Evolutionary conservation across 257 asterid species (phyloP).

Genomic region (Leonotis leonurus): DNA sequence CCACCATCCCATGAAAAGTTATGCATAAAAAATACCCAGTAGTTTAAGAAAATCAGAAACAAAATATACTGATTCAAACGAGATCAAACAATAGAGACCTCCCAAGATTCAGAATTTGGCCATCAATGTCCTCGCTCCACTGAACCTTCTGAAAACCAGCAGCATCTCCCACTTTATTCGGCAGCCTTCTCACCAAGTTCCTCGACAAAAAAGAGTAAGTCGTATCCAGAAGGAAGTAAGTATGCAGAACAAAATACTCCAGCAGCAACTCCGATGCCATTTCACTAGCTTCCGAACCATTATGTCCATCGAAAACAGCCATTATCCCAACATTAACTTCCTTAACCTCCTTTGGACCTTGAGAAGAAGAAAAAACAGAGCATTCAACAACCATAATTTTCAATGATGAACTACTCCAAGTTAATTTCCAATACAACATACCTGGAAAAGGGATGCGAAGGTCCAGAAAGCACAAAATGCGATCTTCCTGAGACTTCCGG

Average conservation of each 20-base stretch:
- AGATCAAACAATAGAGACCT: conserved; percentile 35
- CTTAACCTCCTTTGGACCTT: conserved; percentile 60
- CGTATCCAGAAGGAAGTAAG: conserved; percentile 79
- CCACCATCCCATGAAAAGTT: not conserved
- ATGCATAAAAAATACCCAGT: not conserved
- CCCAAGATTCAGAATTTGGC: conserved; percentile 44
- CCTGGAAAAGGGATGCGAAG: conserved; percentile 84
- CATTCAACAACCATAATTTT: not conserved
- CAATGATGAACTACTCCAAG: not conserved
- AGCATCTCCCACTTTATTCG: conserved; percentile 33
- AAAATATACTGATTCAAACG: not conserved
- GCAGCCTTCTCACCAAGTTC: conserved; percentile 47
- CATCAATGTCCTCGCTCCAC: conserved; percentile 48
- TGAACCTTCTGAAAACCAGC: conserved; percentile 30
- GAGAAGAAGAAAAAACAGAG: not conserved
- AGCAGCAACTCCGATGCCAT: conserved; percentile 70
- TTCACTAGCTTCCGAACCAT: conserved; percentile 94
- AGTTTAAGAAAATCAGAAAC: not conserved
- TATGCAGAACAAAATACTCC: conserved; percentile 80
- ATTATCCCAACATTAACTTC: conserved; percentile 73
- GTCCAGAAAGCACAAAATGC: conserved; percentile 64
- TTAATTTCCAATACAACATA: conserved; percentile 1
- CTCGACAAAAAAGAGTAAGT: conserved; percentile 61
- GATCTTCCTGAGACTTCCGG: conserved; percentile 85
- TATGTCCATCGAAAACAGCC: conserved; percentile 97